These are phyloP conservation scores for Schizosaccharomyces versatilis DNA, from an alignment of 1,139 yeast genomes.

Conservation along the genomic window DNA sequence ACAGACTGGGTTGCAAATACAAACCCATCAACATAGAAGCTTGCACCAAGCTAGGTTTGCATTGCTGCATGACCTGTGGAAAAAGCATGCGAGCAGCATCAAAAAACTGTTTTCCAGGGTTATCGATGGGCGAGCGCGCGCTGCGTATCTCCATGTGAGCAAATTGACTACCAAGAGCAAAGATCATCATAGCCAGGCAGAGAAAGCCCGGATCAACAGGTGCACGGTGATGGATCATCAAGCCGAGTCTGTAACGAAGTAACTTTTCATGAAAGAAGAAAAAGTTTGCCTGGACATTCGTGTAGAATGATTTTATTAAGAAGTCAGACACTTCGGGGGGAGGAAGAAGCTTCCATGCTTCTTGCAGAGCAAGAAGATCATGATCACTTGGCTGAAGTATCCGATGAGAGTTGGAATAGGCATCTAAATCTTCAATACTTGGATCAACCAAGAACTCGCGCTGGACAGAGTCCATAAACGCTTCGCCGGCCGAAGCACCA, in stretches of 20 bases:
- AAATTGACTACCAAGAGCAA: conserved; percentile 3
- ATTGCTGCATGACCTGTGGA: background rate
- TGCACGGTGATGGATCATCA: background rate
- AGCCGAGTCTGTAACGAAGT: background rate
- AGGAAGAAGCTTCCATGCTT: conserved; percentile 1
- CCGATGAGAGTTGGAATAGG: background rate
- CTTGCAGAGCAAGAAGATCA: background rate
- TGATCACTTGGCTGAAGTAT: background rate
- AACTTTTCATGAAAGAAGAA: background rate
- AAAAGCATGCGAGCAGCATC: conserved; percentile 2
- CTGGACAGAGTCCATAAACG: background rate
- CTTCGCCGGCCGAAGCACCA: conserved; percentile 3
- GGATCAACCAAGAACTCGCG: background rate
- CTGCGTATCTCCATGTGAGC: conserved; percentile 1
- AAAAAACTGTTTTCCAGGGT: conserved; percentile 1
- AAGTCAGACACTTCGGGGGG: background rate
- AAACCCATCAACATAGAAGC: background rate
- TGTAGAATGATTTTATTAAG: background rate
- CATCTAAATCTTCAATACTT: background rate
- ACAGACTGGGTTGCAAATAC: background rate
- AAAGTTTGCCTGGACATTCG: background rate
- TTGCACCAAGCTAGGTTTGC: conserved; percentile 1
- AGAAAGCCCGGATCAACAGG: conserved; percentile 1
- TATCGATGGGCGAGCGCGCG: background rate
- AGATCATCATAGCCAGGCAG: background rate